phyloP scores from a whole-genome alignment of 2,329 filamentous ascomycete genomes.

The Fusarium sp. region DNA sequence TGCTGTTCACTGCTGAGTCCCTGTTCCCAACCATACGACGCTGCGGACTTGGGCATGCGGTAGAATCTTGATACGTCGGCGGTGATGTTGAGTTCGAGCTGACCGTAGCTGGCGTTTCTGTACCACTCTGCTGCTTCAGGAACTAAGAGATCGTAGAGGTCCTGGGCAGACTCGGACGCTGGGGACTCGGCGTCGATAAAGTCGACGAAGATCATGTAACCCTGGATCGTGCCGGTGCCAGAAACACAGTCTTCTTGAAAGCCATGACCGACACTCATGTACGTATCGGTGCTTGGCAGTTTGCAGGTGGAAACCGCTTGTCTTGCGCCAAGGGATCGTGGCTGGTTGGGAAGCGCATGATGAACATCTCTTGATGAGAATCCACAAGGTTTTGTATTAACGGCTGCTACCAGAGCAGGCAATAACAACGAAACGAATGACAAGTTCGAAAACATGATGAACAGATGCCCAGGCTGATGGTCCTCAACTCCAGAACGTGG shows the following conservation, averaged over 20 bases:
- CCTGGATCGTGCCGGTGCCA: conserved; percentile 47
- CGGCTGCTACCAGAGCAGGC: neutral
- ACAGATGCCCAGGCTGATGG: neutral
- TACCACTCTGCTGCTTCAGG: conserved; percentile 31
- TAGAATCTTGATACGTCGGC: conserved; percentile 41
- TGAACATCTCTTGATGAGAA: neutral
- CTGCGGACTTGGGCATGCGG: conserved; percentile 45
- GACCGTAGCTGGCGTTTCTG: conserved; percentile 43
- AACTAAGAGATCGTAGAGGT: conserved; percentile 33
- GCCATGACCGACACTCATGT: neutral
- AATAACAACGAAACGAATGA: neutral
- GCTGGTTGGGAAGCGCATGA: neutral
- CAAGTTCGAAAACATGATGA: neutral
- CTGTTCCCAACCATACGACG: conserved; percentile 40
- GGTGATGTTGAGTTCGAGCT: conserved; percentile 40
- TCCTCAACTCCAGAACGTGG: neutral
- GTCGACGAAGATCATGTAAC: conserved; percentile 54
- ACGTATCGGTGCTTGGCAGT: neutral
- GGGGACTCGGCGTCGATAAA: conserved; percentile 45
- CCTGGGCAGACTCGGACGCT: conserved; percentile 38
- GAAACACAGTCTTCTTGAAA: conserved; percentile 46
- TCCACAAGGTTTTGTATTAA: neutral
- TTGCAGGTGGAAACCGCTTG: neutral
- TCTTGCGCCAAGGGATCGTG: neutral
- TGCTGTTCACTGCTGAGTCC: conserved; percentile 13